Conservation (phyloP, 139 green algal species). For the Chlamydomonas schloesseri region DNA sequence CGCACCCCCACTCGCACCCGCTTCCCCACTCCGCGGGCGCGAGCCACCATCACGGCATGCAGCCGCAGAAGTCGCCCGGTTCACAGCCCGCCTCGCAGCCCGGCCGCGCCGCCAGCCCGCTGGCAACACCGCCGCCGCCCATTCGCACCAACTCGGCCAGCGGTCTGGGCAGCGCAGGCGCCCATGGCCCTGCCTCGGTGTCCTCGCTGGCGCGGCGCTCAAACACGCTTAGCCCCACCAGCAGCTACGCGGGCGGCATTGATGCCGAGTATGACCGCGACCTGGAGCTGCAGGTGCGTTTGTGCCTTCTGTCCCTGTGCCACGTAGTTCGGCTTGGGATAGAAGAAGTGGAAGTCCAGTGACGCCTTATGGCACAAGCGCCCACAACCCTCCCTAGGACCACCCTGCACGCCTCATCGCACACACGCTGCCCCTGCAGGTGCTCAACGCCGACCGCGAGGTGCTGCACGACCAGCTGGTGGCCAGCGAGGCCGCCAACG, state of each 20-base stretch:
- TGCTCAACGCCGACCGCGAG: constrained; percentile 32
- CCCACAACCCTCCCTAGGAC: no score
- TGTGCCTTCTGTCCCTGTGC: no score
- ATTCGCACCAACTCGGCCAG: no score
- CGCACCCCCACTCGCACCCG: not conserved
- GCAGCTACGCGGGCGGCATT: not conserved
- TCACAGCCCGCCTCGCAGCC: not conserved
- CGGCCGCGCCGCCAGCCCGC: not conserved
- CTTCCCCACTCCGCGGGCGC: no score
- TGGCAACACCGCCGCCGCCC: not conserved
- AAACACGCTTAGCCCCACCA: not conserved
- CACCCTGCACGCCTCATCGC: no score
- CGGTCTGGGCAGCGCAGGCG: not conserved
- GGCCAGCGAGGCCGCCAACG: constrained; percentile 31
- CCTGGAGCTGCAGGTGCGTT: not conserved
- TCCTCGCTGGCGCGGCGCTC: constrained; percentile 6
- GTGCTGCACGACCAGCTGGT: constrained; percentile 48
- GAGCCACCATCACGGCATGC: no score
- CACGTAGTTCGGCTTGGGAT: no score
- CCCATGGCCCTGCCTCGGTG: not conserved
- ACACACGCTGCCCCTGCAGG: no score
- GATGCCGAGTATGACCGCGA: constrained; percentile 7
- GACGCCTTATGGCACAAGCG: no score
- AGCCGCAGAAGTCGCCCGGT: not conserved
- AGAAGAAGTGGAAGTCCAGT: no score